Conservation (phyloP, 176 grass and related monocot species). For the Oryza officinalis region DNA sequence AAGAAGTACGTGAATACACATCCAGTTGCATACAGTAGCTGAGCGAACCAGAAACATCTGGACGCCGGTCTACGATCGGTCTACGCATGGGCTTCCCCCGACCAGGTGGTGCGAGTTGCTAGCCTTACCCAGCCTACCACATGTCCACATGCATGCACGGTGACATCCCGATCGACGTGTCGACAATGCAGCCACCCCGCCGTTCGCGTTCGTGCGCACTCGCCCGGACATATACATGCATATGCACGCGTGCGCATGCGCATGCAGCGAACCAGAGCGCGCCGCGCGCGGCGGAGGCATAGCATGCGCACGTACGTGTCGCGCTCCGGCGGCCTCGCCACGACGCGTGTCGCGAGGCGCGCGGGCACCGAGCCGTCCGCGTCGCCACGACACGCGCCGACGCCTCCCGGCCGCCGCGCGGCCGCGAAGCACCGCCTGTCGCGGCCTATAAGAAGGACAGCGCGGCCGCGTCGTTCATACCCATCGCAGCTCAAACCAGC, state of each 20-base stretch:
- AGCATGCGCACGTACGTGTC: conserved; percentile 26
- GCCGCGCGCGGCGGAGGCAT: not conserved
- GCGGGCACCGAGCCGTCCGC: conserved; percentile 1
- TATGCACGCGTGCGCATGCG: no score
- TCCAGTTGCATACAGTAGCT: not conserved
- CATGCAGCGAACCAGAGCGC: not conserved
- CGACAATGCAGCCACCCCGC: not conserved
- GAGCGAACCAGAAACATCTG: not conserved
- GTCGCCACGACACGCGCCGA: conserved; percentile 39
- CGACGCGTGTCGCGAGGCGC: conserved; percentile 6
- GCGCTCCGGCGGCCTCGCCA: not conserved
- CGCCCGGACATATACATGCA: no score
- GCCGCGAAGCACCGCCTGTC: not conserved
- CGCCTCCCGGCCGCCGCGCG: no score
- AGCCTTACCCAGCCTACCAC: not conserved
- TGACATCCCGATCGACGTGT: not conserved
- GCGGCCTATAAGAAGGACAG: conserved; percentile 6
- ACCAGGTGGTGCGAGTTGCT: no score
- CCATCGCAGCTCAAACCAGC: not conserved
- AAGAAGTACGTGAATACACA: not conserved
- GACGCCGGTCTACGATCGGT: not conserved
- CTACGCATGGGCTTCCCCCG: not conserved
- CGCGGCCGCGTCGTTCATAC: not conserved
- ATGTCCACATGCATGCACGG: not conserved
- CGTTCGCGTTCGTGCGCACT: no score